Evolutionary conservation across 306 rosid species (phyloP), one percentile per base, ranked within the genome.

Genomic region (Begonia peltatifolia): DNA sequence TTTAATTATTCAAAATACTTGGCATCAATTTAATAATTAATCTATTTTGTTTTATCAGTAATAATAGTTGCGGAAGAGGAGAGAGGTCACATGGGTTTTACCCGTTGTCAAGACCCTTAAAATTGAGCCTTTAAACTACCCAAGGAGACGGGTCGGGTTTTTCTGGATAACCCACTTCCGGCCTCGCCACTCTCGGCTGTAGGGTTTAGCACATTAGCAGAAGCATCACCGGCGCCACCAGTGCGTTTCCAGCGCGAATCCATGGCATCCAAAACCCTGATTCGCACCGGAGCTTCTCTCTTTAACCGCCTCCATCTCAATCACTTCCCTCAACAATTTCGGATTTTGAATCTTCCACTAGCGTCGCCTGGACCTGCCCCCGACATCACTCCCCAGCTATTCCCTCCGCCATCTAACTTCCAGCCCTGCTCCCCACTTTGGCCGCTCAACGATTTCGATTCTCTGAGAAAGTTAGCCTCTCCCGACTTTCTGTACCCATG

Each of bases 261-360:
- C 66, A 83, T 90, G 99, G 99, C 99, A 52, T 78, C 87, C 47
- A 88, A 73, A 74, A 68, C 63, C 67, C 62, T 88, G 61, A 53
- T 79, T 16, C 76, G 92, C 55, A 76, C 57, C 46, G 92, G 88
- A 49, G 64, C 74, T 67, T 72, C 74, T n/a, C 58, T 90, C 17
- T 6, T 80, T 38, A 83, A 76, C 62, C 77, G 82, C 38, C 12
- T 71, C 9, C 12, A 77, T 2, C 60, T 78, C 9, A 75, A 65
- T n/a, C 66, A 82, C 10, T 43, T 75, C 38, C 71, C 65, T 44
- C 73, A 46, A 12, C 83, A 60, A 18, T 60, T 55, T 20, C 47
- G 58, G 41, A 56, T 42, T 50, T 38, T 60, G 56, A 62, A 41
- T 68, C 43, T 42, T 23, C 68, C 52, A 41, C 7, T 62, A 46